These are phyloP conservation scores for Aspergillus neoniger DNA, from an alignment of 2,329 filamentous ascomycete species.

Conservation along the genomic window DNA sequence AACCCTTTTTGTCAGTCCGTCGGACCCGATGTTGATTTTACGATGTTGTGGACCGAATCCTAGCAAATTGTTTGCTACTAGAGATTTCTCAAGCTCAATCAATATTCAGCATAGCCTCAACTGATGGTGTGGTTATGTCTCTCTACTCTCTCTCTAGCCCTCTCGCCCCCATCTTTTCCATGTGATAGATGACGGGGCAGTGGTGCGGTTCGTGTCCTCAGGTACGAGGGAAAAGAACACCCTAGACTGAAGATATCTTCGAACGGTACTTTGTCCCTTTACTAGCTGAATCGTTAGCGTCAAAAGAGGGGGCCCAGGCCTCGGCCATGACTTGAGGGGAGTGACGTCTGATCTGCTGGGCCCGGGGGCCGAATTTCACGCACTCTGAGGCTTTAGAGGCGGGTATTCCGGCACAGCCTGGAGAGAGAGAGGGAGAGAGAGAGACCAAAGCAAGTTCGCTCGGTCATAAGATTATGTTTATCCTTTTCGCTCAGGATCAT, in stretches of 20 bases:
- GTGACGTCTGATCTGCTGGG: constrained; percentile 14
- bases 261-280: not conserved
- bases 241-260: not conserved
- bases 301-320: constrained; percentile 4
- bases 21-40: no score
- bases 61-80: no score
- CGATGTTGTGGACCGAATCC: no score
- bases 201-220: not conserved
- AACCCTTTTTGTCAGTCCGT: no score
- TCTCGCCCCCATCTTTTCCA: not conserved
- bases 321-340: constrained; percentile 3
- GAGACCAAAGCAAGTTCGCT: not conserved
- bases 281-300: constrained; percentile 2
- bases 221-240: not conserved
- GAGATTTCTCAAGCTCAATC: no score
- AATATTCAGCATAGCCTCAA: no score
- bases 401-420: constrained; percentile 6
- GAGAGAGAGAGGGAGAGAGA: no score
- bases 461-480: constrained; percentile 1
- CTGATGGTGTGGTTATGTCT: no score
- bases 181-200: not conserved
- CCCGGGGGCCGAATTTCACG: constrained; percentile 1
- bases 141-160: not conserved
- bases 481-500: not conserved
- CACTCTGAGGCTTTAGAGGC: constrained; percentile 2